Percentiles rank a stretch among this genome's conserved stretches.
Evolutionary conservation across 768 basidiomycete species (phyloP).

Genomic region (Chalciporus piperatus): DNA sequence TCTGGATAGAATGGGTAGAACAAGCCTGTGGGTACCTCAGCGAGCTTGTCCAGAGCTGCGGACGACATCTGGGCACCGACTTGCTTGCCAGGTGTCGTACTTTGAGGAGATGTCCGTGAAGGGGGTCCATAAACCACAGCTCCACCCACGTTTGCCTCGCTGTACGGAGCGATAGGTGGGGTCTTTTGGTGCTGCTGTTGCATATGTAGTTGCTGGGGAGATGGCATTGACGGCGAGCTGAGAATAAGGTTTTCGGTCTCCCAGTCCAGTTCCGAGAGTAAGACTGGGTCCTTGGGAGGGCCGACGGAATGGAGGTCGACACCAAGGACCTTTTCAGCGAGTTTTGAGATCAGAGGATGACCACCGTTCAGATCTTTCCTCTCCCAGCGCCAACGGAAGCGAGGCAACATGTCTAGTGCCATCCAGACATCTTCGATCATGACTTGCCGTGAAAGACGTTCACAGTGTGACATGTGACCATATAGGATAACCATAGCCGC

Average conservation of each 20-base stretch:
- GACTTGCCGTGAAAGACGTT: conserved; percentile 57
- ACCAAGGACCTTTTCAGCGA: conserved; percentile 78
- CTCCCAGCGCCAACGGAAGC: conserved; percentile 91
- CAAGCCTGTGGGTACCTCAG: conserved; percentile 63
- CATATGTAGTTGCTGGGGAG: conserved; percentile 26
- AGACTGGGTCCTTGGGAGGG: conserved; percentile 37
- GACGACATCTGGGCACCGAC: conserved; percentile 17
- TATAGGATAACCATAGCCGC: conserved; percentile 90
- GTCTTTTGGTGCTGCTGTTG: conserved; percentile 36
- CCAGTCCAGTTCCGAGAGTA: conserved; percentile 46
- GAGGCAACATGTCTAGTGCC: conserved; percentile 84
- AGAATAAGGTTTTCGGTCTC: conserved; percentile 37
- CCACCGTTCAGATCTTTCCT: conserved; percentile 76
- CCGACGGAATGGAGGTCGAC: conserved; percentile 62
- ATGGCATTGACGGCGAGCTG: conserved; percentile 22
- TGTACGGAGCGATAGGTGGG: conserved; percentile 36
- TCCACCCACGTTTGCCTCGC: conserved; percentile 25
- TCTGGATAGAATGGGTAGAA: conserved; percentile 83
- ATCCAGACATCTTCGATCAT: conserved; percentile 84
- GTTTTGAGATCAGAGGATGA: conserved; percentile 79
- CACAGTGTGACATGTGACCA: conserved; percentile 79
- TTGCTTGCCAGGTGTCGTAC: conserved; percentile 29
- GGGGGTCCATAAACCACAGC: conserved; percentile 27
- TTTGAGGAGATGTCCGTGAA: conserved; percentile 23
- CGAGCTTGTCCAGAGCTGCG: conserved; percentile 39